Base-by-base conservation (phyloP, 148 eudicot species). In the Limonium bicolor region DNA sequence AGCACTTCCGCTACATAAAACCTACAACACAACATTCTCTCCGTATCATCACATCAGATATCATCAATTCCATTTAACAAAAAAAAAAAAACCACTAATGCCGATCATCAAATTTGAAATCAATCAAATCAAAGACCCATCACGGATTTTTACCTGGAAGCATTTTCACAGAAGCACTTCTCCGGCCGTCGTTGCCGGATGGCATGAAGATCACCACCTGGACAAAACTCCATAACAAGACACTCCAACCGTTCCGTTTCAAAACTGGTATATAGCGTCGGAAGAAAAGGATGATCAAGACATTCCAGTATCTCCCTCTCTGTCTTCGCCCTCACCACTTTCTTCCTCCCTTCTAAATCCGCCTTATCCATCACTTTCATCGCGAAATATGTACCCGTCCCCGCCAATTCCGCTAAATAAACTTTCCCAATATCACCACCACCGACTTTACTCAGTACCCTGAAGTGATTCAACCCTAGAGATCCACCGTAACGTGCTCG, bases 1-100 rank as follows among this genome's bases (percentile, higher is more conserved):
- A 88, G 97, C 45, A 88, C 74, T 70, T 88, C 94, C 37, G 94
- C 94, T 35, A 88, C 86, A 55, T 83, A 88, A 56, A 88, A 88
- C 84, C 97, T 88, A 58, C 48, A 35, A 27, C 36, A 59, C 6
- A 20, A 29, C 20, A 41, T n/a, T 18, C 20, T n/a, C n/a, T n/a
- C n/a, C n/a, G n/a, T n/a, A n/a, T n/a, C n/a, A n/a, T n/a, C n/a
- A n/a, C n/a, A n/a, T n/a, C n/a, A n/a, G n/a, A n/a, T n/a, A n/a
- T n/a, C n/a, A n/a, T n/a, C n/a, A n/a, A n/a, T n/a, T n/a, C 12
- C 28, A 24, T 27, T 44, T 5, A 45, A 5, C 16, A 40, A 24
- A 33, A 36, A 48, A 19, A 17, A 3, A 29, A 22, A 10, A n/a
- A 48, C n/a, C 15, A 1, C 12, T 20, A 19, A 46, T 17, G 39